Base-by-base conservation (phyloP, 2,329 filamentous ascomycete genomes). In the Neopestalotiopsis rosae region DNA sequence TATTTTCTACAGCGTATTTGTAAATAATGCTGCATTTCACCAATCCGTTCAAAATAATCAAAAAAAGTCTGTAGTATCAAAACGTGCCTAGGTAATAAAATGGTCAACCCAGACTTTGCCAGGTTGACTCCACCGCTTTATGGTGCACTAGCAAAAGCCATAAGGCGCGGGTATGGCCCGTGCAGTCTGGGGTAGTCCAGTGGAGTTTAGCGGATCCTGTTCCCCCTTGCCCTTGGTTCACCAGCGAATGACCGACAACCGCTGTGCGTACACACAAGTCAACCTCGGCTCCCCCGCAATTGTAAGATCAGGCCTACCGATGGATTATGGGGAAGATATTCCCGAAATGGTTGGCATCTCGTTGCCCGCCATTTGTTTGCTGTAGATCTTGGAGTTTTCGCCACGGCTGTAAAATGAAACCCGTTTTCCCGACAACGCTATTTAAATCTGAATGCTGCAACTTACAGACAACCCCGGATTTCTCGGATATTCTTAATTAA, bases 251-350 rank as follows among this genome's bases (percentile, higher is more conserved):
- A 52, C n/a, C 45, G n/a, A 52, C 45, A 52, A 52, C 45, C 45
- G n/a, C 45, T 52, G 45, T 7, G 17, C 42, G 40, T 45, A 5
- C 42, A 14, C 42, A n/a, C 17, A 56, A 34, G 30, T 52, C 62
- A 49, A 65, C 62, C 62, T 65, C 62, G 62, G 62, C 62, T 65
- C 62, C 62, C 62, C 62, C 62, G 62, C 62, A 65, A 34, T 65
- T 38, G 20, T 20, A 13, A n/a, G 20, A 12, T 28, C 24, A 28
- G 1, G 24, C 24, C 24, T 28, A 28, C 20, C 20, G 62, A n/a
- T 17, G 45, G 45, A 52, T 42, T 34, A 34, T 65, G 62, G 62
- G 45, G 62, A 65, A 56, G 38, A 14, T 65, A 38, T 49, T 65
- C 62, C 62, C 40, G 38, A 65, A 45, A 49, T 42, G 61, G 61